phyloP scores from a whole-genome alignment of 345 rosid species.

The Carallia brachiata region DNA sequence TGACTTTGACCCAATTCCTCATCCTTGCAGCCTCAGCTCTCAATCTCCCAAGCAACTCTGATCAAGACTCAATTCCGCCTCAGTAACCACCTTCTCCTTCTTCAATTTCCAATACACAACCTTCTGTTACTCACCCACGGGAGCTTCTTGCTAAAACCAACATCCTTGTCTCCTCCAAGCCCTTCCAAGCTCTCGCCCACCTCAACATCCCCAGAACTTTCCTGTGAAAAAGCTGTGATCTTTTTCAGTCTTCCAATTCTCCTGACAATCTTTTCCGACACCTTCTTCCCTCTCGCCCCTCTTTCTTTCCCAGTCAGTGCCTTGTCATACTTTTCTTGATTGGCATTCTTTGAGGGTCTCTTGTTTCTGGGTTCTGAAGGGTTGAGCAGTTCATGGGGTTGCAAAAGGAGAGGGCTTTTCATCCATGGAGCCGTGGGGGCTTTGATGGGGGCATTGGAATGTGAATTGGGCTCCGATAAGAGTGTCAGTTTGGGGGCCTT shows the following conservation, averaged over 20 bases:
- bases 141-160: conserved; percentile 42
- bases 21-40: conserved; percentile 55
- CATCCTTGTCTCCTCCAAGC: conserved; percentile 22
- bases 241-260: conserved; percentile 50
- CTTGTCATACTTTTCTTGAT: conserved; percentile 43
- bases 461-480: conserved; percentile 20
- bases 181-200: conserved; percentile 25
- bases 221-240: conserved; percentile 5
- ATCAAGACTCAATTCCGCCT: conserved; percentile 56
- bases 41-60: conserved; percentile 49
- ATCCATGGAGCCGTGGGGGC: conserved; percentile 77
- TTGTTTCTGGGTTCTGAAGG: conserved; percentile 27
- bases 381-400: conserved; percentile 43
- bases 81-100: conserved; percentile 50
- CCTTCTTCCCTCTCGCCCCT: conserved; percentile 69
- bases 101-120: conserved; percentile 48
- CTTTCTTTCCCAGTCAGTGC: conserved; percentile 64
- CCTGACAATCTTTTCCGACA: conserved; percentile 54
- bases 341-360: conserved; percentile 12
- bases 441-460: conserved; percentile 27
- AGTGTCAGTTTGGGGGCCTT: conserved; percentile 18
- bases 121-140: conserved; percentile 67
- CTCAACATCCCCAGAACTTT: conserved; percentile 27
- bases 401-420: conserved; percentile 53
- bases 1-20: conserved; percentile 83